Base-by-base conservation (phyloP, 2,329 filamentous ascomycete species). In the Phialophora expanda region DNA sequence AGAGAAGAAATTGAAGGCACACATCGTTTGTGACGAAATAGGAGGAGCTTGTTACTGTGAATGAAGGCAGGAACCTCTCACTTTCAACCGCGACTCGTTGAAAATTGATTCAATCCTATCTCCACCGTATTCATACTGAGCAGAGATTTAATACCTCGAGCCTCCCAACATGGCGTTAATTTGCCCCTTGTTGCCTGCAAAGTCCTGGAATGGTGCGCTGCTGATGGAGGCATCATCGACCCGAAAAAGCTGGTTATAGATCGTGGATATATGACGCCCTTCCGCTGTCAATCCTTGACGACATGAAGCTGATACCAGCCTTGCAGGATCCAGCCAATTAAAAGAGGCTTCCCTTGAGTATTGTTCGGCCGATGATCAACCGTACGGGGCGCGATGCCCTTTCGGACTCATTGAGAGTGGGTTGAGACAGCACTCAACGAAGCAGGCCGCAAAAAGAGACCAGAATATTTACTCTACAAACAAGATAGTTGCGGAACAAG, bases 1-100 rank as follows among this genome's bases (percentile, higher is more conserved):
- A 55, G 53, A 32, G 28, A 26, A 53, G 24, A 9, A 32, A n/a
- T 17, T 30, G 7, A 34, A 32, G 9, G 28, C 3, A 30, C 1
- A 20, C 53, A 55, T 55, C 22, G 17, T 55, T 55, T 5, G 38
- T 44, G 38, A 44, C 17, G 28, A 55, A 51, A 51, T 2, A 51
- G 48, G 11, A 51, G 24, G 48, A 51, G 48, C 46, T 24, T 28
- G 38, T n/a, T 44, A 44, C 38, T 17, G 17, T 26, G 9, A 14
- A 24, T 7, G 48, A 51, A 51, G 48, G 48, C 22, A 51, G 48
- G 48, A 51, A 28, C 48, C 11, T 51, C 17, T 51, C 48, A 51
- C 48, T 26, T 24, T 51, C 20, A 22, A 51, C 20, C 14, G 20
- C 20, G 4, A 51, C 20, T 14, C 11, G 7, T 14, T 7, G 38